Conservation (phyloP, 73 alveolate genomes). For the Blepharisma japonicum region DNA sequence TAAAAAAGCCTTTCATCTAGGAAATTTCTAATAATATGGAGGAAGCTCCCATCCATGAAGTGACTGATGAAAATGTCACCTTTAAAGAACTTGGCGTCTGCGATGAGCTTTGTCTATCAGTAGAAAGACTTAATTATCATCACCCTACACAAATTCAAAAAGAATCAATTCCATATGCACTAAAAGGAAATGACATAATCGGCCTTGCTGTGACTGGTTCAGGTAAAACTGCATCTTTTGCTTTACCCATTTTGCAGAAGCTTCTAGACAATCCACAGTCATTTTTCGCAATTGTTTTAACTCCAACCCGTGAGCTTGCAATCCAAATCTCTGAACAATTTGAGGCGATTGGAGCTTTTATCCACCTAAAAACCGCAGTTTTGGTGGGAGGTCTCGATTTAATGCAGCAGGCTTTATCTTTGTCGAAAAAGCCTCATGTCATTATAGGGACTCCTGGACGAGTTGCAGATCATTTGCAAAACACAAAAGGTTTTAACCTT, state of each 20-base stretch:
- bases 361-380: conserved; percentile 88
- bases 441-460: conserved; percentile 99
- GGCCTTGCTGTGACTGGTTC: conserved; percentile 98
- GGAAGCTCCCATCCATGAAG: not conserved
- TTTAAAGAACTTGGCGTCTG: conserved; percentile 90
- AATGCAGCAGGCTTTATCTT: conserved; percentile 94
- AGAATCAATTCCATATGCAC: conserved; percentile 85
- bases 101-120: conserved; percentile 82
- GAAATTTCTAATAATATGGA: too few species aligned
- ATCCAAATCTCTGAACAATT: conserved; percentile 85
- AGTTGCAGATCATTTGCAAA: conserved; percentile 95
- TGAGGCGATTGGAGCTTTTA: conserved; percentile 88
- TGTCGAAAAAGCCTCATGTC: conserved; percentile 97
- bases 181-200: conserved; percentile 85
- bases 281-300: conserved; percentile 80
- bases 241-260: conserved; percentile 81
- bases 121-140: conserved; percentile 66
- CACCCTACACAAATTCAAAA: conserved; percentile 87
- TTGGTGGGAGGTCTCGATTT: conserved; percentile 96
- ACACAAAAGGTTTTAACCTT: conserved; percentile 96
- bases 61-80: not conserved
- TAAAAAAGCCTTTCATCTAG: too few species aligned
- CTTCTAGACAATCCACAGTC: conserved; percentile 80
- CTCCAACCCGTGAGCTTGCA: conserved; percentile 98
- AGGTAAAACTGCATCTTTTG: conserved; percentile 95